phyloP scores from a whole-genome alignment of 768 basidiomycete species.

The Tulasnella sp. region DNA sequence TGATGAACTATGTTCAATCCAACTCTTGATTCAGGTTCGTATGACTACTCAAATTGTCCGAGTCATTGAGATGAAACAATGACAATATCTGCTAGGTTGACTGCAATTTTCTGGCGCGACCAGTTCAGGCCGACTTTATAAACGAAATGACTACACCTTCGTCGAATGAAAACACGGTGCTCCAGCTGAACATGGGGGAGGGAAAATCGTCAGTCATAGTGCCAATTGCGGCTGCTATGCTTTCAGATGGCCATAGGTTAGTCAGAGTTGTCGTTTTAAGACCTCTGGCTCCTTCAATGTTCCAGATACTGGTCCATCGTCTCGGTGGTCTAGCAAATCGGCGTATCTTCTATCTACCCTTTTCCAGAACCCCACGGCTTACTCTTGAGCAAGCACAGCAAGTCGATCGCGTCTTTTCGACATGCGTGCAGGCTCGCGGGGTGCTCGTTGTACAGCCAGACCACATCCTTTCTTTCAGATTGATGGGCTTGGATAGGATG shows the following conservation, averaged over 20 bases:
- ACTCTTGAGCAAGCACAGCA: constrained; percentile 21
- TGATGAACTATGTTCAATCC: constrained; percentile 35
- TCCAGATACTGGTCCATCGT: constrained; percentile 34
- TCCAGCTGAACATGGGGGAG: constrained; percentile 49
- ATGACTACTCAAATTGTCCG: constrained; percentile 16
- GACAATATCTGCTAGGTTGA: constrained; percentile 32
- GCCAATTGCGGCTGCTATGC: constrained; percentile 30
- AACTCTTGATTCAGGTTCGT: constrained; percentile 33
- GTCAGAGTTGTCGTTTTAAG: constrained; percentile 42
- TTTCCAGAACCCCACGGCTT: constrained; percentile 32
- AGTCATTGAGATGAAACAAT: not conserved
- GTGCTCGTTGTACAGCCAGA: constrained; percentile 42
- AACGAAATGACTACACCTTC: constrained; percentile 36
- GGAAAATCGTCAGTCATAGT: constrained; percentile 43
- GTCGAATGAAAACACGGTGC: constrained; percentile 27
- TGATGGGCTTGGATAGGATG: no score
- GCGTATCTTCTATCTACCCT: constrained; percentile 38
- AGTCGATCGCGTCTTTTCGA: constrained; percentile 29
- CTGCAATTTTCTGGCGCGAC: constrained; percentile 32
- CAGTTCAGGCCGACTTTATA: constrained; percentile 33
- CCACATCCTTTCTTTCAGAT: constrained; percentile 38
- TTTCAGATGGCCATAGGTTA: constrained; percentile 34
- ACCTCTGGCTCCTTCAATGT: constrained; percentile 36
- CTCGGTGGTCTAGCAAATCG: constrained; percentile 36
- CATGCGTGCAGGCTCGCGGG: constrained; percentile 31